phyloP scores from a whole-genome alignment of 495 filamentous ascomycete species.

The Penicillium canariense region DNA sequence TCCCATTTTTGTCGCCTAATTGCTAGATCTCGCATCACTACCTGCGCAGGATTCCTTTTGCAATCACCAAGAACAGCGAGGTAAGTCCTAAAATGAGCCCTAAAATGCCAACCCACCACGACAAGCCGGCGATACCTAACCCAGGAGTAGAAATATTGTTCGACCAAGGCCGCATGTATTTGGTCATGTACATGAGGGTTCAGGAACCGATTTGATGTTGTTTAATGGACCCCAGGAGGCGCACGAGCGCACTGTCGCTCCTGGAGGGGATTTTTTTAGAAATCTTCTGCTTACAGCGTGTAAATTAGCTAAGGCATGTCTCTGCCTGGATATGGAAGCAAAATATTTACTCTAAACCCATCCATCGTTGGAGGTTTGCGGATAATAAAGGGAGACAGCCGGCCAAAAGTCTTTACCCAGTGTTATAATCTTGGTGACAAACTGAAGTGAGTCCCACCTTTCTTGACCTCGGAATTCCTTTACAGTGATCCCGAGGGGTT shows the following conservation, averaged over 20 bases:
- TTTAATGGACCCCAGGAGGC: conserved; percentile 23
- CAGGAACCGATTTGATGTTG: conserved; percentile 37
- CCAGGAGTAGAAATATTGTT: too few species aligned
- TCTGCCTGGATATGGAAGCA: conserved; percentile 15
- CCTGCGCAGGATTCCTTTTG: too few species aligned
- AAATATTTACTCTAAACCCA: conserved; percentile 27
- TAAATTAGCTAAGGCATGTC: conserved; percentile 10
- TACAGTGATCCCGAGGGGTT: too few species aligned
- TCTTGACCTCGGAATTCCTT: too few species aligned
- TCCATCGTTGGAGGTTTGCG: conserved; percentile 24
- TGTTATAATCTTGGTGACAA: conserved; percentile 3
- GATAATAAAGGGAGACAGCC: conserved; percentile 23
- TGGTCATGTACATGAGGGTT: conserved; percentile 71
- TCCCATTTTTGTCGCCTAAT: too few species aligned
- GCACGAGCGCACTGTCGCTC: conserved; percentile 20
- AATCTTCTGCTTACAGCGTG: conserved; percentile 20
- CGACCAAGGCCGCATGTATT: conserved; percentile 70
- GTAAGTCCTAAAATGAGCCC: too few species aligned
- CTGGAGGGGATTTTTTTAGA: conserved; percentile 11
- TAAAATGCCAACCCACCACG: too few species aligned
- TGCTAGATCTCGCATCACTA: too few species aligned
- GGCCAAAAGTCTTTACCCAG: conserved; percentile 15
- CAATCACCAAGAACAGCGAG: too few species aligned
- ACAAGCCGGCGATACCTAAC: too few species aligned
- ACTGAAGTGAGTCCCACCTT: too few species aligned